Evolutionary conservation across 306 rosid genomes (phyloP).

Genomic region (Ormosia semicastrata): DNA sequence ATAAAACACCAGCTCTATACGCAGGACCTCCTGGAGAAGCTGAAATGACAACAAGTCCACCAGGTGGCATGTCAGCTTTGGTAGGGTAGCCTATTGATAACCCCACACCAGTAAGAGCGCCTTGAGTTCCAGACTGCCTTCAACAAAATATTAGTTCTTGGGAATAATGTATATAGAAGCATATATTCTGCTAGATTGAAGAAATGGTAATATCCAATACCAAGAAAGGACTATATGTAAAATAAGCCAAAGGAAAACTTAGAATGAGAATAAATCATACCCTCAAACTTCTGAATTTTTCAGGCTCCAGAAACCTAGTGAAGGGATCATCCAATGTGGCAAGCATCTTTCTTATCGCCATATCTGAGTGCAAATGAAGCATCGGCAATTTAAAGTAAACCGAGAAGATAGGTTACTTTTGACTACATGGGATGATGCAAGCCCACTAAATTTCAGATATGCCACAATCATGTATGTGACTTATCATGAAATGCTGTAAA

Average conservation of each 20-base stretch:
- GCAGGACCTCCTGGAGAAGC: conserved; percentile 97
- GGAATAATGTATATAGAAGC: conserved; percentile 23
- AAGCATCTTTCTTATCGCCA: conserved; percentile 92
- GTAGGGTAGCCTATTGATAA: conserved; percentile 89
- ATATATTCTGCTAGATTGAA: conserved; percentile 20
- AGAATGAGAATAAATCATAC: conserved; percentile 46
- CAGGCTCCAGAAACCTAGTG: conserved; percentile 94
- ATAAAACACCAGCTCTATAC: conserved; percentile 72
- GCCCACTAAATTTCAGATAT: conserved; percentile 9
- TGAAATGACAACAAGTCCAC: conserved; percentile 81
- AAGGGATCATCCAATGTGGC: conserved; percentile 93
- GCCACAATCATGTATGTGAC: conserved; percentile 5
- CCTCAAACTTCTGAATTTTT: conserved; percentile 84
- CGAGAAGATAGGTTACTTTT: conserved; percentile 18
- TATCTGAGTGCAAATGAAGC: conserved; percentile 50
- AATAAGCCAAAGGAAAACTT: conserved; percentile 24
- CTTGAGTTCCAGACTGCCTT: conserved; percentile 99
- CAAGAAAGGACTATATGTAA: background rate
- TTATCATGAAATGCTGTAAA: background rate
- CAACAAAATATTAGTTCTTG: conserved; percentile 52
- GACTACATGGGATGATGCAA: background rate
- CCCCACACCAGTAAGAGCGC: conserved; percentile 93
- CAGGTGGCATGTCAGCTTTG: conserved; percentile 51
- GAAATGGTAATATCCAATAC: background rate
- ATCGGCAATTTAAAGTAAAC: conserved; percentile 21